Base-by-base conservation (phyloP, 176 grass and related monocot genomes). In the Chloris gayana region DNA sequence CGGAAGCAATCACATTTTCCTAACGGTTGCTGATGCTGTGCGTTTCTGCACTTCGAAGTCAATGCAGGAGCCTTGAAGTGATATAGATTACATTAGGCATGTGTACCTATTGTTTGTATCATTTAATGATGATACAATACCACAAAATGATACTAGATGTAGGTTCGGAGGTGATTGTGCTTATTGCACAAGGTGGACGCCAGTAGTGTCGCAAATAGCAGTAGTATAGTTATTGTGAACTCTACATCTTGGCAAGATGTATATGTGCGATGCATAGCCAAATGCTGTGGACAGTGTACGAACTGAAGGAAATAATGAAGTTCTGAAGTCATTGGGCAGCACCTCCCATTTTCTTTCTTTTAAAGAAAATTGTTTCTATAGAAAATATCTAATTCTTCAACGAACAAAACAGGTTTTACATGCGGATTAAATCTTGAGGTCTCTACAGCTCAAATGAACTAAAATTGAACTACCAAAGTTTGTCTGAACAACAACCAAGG, bases 1-100 rank as follows among this genome's bases (percentile, higher is more conserved):
- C 30, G 92, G 92, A 37, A 93, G 84, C 14, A 77, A 79, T 8
- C 77, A 93, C 45, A 92, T 98, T 17, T 98, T 94, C 81, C 84
- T 94, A 32, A 83, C 95, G 1, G 95, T 98, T 49, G 86, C 90
- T 54, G 92, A 98, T 9, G 92, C 92, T 0, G 89, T 95, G 32
- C 72, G 74, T 74, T 73, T 83, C 75, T 91, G 86, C 78, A 76
- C 82, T 22, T 84, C 50, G 30, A 92, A 89, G 60, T 82, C 78
- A 10, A 73, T 89, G 83, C 83, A 89, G 61, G 88, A 89, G 58
- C 88, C 88, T 14, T 89, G 78, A 89, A 71, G 18, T 10, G 18
- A 67, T 68, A 67, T 68, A 73, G 69, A 25, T 21, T 50, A 30
- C 18, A 4, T 1, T 17, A 81, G 25, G 22, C 57, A 41, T 19